Evolutionary conservation across 176 grass and related monocot species (phyloP), one percentile per base, ranked within the genome.

Genomic region (Raddia guianensis): DNA sequence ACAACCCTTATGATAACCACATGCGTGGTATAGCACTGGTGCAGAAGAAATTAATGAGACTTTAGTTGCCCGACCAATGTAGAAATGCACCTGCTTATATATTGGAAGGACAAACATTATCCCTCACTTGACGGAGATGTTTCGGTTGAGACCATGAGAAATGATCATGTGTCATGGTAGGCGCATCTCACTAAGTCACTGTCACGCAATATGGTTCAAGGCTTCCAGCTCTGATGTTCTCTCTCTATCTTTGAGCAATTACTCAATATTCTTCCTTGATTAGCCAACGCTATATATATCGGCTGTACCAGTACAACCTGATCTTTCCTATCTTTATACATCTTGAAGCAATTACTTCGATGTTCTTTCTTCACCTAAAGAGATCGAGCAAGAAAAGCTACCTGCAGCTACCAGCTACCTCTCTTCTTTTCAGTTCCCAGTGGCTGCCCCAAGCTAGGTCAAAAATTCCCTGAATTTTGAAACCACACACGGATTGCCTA

Each of bases 401-500:
- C 27, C 27, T 27, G 1, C 27, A 27, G 27, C 27, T 34, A 15
- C 51, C 12, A 57, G 35, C 4, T 53, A 74, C 6, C 16, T 37
- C 49, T 5, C 54, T 43, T 12, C 35, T 37, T 11, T 40, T 35
- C 34, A 72, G 46, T 49, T 35, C 9, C 21, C 12, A 19, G 7
- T 33, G 2, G n/a, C 5, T 8, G 11, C 4, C 45, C 48, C 57
- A 20, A 21, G 73, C 49, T 11, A 20, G 12, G 18, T 69, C 77
- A 46, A 8, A 8, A 15, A 56, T 82, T 48, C 12, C 48, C 71
- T 20, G 37, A 45, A 71, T 47, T 70, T 57, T 63, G 64, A 82
- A 72, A 35, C 49, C 64, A n/a, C 14, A 21, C 44, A 21, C 1
- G 37, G 37, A 40, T 40, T 40, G 37, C 27, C 27, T 27, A 27